Evolutionary conservation across 805 yeast genomes (phyloP).

Genomic region (Clavispora phyllophila): DNA sequence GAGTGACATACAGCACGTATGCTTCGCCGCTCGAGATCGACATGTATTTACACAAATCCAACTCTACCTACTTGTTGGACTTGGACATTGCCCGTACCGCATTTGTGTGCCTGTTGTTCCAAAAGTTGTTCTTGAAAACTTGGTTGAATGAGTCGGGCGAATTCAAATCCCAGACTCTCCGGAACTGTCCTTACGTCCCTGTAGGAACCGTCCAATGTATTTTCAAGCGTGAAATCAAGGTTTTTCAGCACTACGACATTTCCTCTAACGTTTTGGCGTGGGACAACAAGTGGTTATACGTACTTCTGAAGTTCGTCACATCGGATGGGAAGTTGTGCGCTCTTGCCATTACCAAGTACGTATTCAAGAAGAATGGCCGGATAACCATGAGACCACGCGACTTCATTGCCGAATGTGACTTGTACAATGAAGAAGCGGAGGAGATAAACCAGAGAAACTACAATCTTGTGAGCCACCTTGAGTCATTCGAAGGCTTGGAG

Average conservation of each 20-base stretch:
- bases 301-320: constrained; percentile 51
- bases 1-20: constrained; percentile 42
- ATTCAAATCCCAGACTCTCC: constrained; percentile 20
- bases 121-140: constrained; percentile 46
- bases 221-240: constrained; percentile 68
- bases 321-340: constrained; percentile 39
- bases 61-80: constrained; percentile 79
- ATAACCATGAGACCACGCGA: constrained; percentile 66
- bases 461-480: constrained; percentile 32
- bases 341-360: constrained; percentile 69
- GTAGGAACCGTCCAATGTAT: constrained; percentile 66
- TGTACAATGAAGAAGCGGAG: constrained; percentile 49
- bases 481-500: constrained; percentile 31
- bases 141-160: constrained; percentile 35
- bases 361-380: constrained; percentile 67
- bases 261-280: constrained; percentile 64
- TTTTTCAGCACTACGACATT: constrained; percentile 56
- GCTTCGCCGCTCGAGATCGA: constrained; percentile 81
- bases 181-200: constrained; percentile 60
- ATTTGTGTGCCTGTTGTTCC: constrained; percentile 52
- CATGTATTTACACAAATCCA: constrained; percentile 80
- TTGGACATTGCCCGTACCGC: constrained; percentile 74
- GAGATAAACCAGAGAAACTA: constrained; percentile 36
- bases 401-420: constrained; percentile 51
- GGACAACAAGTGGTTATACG: constrained; percentile 84